Evolutionary conservation across 805 yeast species (phyloP).

Genomic region (Komagataella phaffii): DNA sequence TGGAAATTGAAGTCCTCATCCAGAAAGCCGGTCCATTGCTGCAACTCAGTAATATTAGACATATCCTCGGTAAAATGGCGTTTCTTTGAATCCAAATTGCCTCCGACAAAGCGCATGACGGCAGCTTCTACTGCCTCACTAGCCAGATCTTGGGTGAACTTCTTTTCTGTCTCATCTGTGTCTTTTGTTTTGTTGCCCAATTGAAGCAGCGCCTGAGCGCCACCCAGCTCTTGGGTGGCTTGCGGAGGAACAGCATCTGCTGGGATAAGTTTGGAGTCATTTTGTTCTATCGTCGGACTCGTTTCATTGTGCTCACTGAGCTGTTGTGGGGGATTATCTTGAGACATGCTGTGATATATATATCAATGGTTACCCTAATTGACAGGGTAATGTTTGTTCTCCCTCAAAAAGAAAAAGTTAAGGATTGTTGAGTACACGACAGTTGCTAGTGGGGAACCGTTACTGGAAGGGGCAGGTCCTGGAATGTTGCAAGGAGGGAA

Average conservation of each 20-base stretch:
- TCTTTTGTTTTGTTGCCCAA: slow-evolving; percentile 8
- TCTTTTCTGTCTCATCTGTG: slow-evolving; percentile 1
- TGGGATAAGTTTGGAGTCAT: not conserved
- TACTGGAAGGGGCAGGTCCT: too few species aligned
- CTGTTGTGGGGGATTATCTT: slow-evolving; percentile 2
- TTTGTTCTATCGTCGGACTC: not conserved
- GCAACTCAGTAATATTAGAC: slow-evolving; percentile 31
- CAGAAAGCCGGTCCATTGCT: slow-evolving; percentile 40
- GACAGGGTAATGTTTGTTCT: not conserved
- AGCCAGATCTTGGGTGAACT: not conserved
- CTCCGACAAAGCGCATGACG: slow-evolving; percentile 61
- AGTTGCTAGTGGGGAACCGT: not conserved
- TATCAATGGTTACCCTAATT: not conserved
- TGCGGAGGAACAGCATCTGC: not conserved
- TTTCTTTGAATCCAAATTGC: slow-evolving; percentile 27
- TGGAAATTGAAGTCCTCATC: slow-evolving; percentile 23
- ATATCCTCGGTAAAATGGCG: slow-evolving; percentile 26
- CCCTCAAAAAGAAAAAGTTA: not conserved
- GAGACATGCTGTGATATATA: not conserved
- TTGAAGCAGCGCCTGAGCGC: slow-evolving; percentile 15
- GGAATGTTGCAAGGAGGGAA: too few species aligned
- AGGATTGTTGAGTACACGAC: not conserved
- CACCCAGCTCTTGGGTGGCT: slow-evolving; percentile 11
- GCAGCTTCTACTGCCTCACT: slow-evolving; percentile 63
- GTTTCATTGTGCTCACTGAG: not conserved